These are phyloP conservation scores for Ustilago shanxiensis DNA, from an alignment of 1,284 basidiomycete genomes.

Conservation along the genomic window DNA sequence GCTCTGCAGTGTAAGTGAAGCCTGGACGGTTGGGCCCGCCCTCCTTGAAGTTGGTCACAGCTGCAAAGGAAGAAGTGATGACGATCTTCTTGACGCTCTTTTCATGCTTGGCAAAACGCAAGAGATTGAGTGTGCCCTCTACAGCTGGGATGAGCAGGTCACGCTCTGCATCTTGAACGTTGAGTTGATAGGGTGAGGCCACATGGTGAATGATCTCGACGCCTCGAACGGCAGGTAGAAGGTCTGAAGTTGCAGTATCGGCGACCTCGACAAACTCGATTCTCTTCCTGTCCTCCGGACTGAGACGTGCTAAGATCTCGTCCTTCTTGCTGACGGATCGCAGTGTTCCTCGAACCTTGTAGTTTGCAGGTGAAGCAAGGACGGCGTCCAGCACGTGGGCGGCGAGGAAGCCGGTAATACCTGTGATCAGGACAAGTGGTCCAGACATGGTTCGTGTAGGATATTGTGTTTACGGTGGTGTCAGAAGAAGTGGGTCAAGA, in stretches of 20 bases:
- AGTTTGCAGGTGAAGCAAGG: constrained; percentile 53
- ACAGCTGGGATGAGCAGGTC: constrained; percentile 70
- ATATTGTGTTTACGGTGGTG: too few relatives aligned
- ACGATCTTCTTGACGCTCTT: constrained; percentile 62
- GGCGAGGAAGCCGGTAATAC: constrained; percentile 63
- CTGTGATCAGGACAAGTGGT: constrained; percentile 59
- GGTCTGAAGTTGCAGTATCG: constrained; percentile 67
- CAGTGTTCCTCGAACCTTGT: constrained; percentile 62
- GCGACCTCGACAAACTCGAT: constrained; percentile 64
- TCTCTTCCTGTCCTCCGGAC: constrained; percentile 38
- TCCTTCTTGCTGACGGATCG: constrained; percentile 56
- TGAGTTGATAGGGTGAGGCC: constrained; percentile 62
- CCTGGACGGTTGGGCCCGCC: constrained; percentile 62
- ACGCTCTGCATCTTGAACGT: constrained; percentile 64
- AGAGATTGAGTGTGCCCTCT: constrained; percentile 68
- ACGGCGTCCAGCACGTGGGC: constrained; percentile 59
- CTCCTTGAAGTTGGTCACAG: constrained; percentile 56
- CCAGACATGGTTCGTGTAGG: constrained; percentile 32
- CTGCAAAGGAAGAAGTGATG: constrained; percentile 65
- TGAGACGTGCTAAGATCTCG: constrained; percentile 50
- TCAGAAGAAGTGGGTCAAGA: not conserved
- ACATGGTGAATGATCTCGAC: constrained; percentile 53
- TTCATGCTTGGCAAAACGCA: constrained; percentile 60
- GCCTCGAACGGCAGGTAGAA: constrained; percentile 65
- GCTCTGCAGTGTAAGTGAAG: constrained; percentile 52